phyloP scores from a whole-genome alignment of 495 filamentous ascomycete genomes.

The Thozetella sp. region DNA sequence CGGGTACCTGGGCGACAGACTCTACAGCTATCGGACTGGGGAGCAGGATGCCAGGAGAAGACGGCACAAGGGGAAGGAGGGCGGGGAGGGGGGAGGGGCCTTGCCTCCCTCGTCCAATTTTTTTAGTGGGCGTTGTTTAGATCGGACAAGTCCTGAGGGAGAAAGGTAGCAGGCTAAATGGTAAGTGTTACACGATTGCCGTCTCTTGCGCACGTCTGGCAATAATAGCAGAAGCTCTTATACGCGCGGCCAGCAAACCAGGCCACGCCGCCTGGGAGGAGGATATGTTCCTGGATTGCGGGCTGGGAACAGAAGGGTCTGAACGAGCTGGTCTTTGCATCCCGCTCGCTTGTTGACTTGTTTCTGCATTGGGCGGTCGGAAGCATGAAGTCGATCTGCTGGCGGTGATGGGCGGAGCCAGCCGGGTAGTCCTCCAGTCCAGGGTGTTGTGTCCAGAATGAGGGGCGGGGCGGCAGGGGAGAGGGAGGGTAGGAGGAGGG shows the following conservation, averaged over 20 bases:
- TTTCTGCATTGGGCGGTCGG: not conserved
- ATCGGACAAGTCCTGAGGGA: slow-evolving; percentile 6
- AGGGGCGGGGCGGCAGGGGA: not conserved
- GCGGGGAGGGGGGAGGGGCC: not conserved
- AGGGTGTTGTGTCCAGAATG: no score
- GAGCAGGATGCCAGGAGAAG: not conserved
- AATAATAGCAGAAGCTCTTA: slow-evolving; percentile 3
- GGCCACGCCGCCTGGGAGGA: not conserved
- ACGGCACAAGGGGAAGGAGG: not conserved
- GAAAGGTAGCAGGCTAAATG: slow-evolving; percentile 5
- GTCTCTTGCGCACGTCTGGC: not conserved
- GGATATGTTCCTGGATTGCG: not conserved
- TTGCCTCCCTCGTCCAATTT: not conserved
- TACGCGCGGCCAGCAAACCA: not conserved
- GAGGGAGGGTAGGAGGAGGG: not conserved
- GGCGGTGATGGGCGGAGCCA: not conserved
- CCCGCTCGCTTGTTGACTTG: not conserved
- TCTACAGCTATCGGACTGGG: not conserved
- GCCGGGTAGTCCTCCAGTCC: not conserved
- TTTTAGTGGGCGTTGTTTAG: not conserved
- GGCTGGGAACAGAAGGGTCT: not conserved
- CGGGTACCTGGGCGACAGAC: not conserved
- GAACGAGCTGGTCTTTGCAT: not conserved
- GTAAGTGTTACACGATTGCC: slow-evolving; percentile 5
- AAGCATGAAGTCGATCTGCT: not conserved